These are phyloP conservation scores for Neofusicoccum parvum DNA, from an alignment of 2,329 filamentous ascomycete species.

Conservation along the genomic window DNA sequence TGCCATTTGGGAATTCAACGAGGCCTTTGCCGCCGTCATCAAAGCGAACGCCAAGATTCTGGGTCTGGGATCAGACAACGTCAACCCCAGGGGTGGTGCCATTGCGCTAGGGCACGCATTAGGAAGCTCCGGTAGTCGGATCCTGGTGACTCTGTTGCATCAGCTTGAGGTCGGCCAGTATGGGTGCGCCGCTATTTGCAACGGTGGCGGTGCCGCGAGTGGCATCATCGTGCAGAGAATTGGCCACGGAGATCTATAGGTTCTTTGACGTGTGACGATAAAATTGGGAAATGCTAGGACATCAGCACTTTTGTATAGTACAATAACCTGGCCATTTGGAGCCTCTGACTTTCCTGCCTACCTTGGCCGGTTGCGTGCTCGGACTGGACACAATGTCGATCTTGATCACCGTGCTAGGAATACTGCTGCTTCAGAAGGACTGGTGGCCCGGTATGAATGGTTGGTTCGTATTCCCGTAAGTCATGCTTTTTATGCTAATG, in stretches of 20 bases:
- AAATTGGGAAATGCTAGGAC: background rate
- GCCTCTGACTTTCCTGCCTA: no score
- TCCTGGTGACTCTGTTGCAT: slow-evolving; percentile 86
- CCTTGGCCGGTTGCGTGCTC: no score
- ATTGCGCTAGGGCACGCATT: slow-evolving; percentile 91
- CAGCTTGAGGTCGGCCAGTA: slow-evolving; percentile 92
- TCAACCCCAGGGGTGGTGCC: slow-evolving; percentile 87
- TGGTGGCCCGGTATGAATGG: no score
- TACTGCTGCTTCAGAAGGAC: no score
- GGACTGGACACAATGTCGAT: no score
- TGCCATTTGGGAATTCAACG: slow-evolving; percentile 96
- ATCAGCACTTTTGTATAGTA: background rate
- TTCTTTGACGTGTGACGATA: background rate
- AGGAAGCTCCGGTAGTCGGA: slow-evolving; percentile 89
- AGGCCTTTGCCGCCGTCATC: slow-evolving; percentile 94
- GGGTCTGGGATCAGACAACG: slow-evolving; percentile 73
- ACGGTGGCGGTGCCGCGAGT: slow-evolving; percentile 89
- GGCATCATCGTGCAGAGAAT: slow-evolving; percentile 88
- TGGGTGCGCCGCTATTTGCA: slow-evolving; percentile 94
- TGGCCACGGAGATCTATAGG: slow-evolving; percentile 42
- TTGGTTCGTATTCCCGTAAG: background rate
- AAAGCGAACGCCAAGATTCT: slow-evolving; percentile 94
- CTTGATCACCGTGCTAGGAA: no score
- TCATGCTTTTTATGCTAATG: slow-evolving; percentile 5
- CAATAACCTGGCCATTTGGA: background rate